phyloP scores from a whole-genome alignment of 1,284 basidiomycete species.

The Laetiporus sulphureus region DNA sequence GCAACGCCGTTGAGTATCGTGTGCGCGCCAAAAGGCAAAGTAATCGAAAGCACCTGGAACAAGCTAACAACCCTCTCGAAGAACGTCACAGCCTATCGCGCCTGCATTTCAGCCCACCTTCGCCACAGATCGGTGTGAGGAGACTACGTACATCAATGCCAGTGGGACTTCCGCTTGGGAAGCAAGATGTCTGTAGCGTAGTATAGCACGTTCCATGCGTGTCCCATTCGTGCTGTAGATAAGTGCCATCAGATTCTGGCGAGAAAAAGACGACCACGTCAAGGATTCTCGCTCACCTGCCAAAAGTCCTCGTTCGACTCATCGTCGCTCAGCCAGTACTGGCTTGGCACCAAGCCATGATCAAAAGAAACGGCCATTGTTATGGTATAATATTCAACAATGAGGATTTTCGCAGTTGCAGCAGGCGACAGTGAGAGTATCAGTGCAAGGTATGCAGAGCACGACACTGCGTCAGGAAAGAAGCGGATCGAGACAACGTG shows the following conservation, averaged over 20 bases:
- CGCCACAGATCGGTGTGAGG: slow-evolving; percentile 1
- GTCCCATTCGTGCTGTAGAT: slow-evolving; percentile 68
- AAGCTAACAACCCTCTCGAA: slow-evolving; percentile 59
- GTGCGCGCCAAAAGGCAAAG: no score
- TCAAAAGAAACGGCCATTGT: no score
- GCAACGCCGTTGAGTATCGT: no score
- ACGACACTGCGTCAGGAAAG: slow-evolving; percentile 1
- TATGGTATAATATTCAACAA: no score
- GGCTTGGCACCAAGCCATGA: no score
- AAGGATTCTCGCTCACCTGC: slow-evolving; percentile 59
- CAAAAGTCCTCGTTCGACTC: slow-evolving; percentile 61
- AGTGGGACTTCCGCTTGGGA: slow-evolving; percentile 46
- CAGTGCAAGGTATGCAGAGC: no score
- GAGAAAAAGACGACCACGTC: no score
- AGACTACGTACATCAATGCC: slow-evolving; percentile 47
- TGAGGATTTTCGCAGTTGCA: no score
- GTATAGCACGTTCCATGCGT: slow-evolving; percentile 74
- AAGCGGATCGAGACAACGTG: not conserved
- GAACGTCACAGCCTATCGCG: slow-evolving; percentile 67
- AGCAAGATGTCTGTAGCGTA: slow-evolving; percentile 53
- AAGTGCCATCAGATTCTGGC: no score
- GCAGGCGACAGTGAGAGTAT: no score
- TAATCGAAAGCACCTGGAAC: slow-evolving; percentile 48
- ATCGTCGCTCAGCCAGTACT: slow-evolving; percentile 62
- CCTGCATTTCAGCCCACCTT: no score